phyloP scores from a whole-genome alignment of 139 green algal genomes.

The Chloropicon primus region DNA sequence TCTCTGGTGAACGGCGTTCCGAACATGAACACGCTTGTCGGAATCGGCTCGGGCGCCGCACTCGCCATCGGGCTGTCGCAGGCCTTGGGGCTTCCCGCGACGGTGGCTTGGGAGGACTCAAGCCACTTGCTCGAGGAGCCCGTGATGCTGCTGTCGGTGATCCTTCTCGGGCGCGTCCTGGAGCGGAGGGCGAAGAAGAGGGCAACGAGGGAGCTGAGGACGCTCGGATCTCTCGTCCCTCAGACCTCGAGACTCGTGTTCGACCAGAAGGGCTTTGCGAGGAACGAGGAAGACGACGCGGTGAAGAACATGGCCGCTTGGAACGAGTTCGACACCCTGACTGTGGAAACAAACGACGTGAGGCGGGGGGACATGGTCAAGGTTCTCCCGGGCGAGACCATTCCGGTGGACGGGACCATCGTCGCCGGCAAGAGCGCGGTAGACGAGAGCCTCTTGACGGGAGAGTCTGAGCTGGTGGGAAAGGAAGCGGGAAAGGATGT shows the following conservation, averaged over 20 bases:
- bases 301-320: constrained; percentile 17
- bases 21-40: constrained; percentile 98
- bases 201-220: constrained; percentile 75
- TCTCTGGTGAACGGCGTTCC: constrained; percentile 48
- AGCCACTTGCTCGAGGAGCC: constrained; percentile 91
- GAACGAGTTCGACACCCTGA: not conserved
- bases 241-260: constrained; percentile 53
- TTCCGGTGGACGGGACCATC: constrained; percentile 74
- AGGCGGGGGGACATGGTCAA: constrained; percentile 45
- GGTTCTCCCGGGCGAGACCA: constrained; percentile 63
- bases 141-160: constrained; percentile 87
- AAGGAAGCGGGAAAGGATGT: constrained; percentile 22
- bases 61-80: constrained; percentile 58
- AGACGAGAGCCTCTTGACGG: constrained; percentile 66
- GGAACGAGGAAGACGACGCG: not conserved
- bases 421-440: constrained; percentile 40
- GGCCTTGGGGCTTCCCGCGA: not conserved
- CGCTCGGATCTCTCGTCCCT: constrained; percentile 77
- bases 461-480: constrained; percentile 64
- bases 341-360: constrained; percentile 50
- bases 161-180: constrained; percentile 74
- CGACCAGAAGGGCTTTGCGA: not conserved
- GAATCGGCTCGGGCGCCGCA: constrained; percentile 62
- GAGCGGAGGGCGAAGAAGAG: constrained; percentile 86
- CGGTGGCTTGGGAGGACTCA: not conserved